Evolutionary conservation across 495 filamentous ascomycete species (phyloP), one percentile per base, ranked within the genome.

Genomic region (Talaromyces stipitatus): DNA sequence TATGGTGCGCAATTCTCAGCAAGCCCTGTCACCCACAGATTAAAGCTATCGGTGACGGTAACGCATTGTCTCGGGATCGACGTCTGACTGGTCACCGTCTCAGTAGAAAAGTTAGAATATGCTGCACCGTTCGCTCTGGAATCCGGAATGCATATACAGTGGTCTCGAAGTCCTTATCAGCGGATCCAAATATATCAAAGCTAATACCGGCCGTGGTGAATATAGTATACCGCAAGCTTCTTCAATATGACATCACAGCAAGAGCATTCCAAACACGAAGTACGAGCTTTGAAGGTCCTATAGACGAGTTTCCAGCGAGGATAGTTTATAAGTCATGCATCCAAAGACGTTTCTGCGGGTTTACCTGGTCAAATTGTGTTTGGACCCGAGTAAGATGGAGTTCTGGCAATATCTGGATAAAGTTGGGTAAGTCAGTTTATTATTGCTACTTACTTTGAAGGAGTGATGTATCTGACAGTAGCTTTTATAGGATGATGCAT

Each of bases 361-460:
- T 55, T 90, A 90, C 59, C 72, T 91, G 28, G 80, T 75, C 45
- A 86, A 84, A 64, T 65, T 90, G 10, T 87, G 85, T 65, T 82
- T 81, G 11, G 86, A 90, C 62, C 86, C 86, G 0, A 82, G 80
- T 33, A 81, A 80, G 60, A 83, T 86, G 76, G 85, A 87, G 54
- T 90, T 88, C 63, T 91, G 86, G 85, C 78, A 87, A 59, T 91
- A 90, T 65, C 69, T 90, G 32, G 83, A 89, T 68, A 91, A 89
- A 70, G 87, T 91, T 26, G 87, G 87, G 76, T 26, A 87, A 86
- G 76, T 41, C 8, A 58, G 72, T 26, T 56, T 22, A 24, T 36
- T 14, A 47, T 14, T 18, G 33, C 23, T n/a, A n/a, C n/a, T n/a
- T n/a, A n/a, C n/a, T 9, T 50, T 36, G 27, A 50, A 58, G 27